Conservation (phyloP, 306 rosid genomes). For the Luffa acutangula region DNA sequence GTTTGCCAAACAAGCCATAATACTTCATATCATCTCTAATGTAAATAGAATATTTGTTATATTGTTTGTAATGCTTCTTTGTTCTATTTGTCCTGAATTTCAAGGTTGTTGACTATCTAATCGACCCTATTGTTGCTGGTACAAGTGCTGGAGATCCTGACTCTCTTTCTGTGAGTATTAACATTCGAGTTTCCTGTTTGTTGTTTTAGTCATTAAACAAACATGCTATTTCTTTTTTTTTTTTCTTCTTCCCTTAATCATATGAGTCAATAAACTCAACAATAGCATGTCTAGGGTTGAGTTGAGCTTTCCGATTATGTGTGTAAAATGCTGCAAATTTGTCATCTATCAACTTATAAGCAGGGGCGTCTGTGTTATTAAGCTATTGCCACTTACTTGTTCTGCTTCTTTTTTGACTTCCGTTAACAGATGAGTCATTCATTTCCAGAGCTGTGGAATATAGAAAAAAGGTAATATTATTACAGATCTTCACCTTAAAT, state of each 20-base stretch:
- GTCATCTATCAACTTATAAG: neutral
- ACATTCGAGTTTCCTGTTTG: neutral
- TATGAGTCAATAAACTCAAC: neutral
- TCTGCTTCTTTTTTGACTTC: constrained; percentile 8
- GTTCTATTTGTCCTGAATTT: constrained; percentile 13
- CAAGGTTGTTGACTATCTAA: constrained; percentile 88
- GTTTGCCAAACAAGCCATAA: neutral
- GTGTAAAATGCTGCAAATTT: neutral
- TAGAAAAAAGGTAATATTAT: constrained; percentile 61
- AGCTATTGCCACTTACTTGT: neutral
- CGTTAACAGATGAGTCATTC: constrained; percentile 48
- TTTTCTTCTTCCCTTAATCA: too few species aligned
- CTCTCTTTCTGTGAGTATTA: constrained; percentile 82
- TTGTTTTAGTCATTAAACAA: neutral
- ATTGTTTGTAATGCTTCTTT: neutral
- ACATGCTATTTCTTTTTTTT: neutral
- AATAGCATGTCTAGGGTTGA: neutral
- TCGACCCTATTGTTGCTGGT: constrained; percentile 90
- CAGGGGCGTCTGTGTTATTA: neutral
- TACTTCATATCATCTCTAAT: neutral
- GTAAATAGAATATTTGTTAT: neutral
- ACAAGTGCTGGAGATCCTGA: constrained; percentile 83
- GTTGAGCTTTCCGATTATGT: neutral
- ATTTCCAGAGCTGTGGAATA: constrained; percentile 78
- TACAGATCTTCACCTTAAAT: constrained; percentile 8